Base-by-base conservation (phyloP, 2,329 filamentous ascomycete genomes). In the Cadophora malorum region DNA sequence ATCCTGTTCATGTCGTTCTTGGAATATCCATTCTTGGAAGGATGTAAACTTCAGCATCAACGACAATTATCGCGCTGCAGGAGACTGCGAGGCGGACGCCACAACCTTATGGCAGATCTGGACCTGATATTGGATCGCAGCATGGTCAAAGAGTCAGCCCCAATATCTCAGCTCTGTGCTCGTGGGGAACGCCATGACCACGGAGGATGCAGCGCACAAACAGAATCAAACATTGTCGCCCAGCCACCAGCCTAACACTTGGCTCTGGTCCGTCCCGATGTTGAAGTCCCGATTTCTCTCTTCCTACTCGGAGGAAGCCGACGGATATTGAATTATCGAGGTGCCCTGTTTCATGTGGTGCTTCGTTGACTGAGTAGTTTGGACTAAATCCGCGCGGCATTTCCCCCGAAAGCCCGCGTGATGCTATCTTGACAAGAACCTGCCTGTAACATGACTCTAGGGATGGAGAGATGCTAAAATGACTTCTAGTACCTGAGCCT, bases 71-170 rank as follows among this genome's bases (percentile, higher is more conserved):
- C 41, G 41, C 16, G 14, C 41, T 16, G 41, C 6, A 16, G 16
- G 41, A 45, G 41, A 14, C 41, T 1, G 33, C 31, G 8, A 16
- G n/a, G 19, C 31, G 21, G 10, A 19, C 9, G 31, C n/a, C n/a
- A 12, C 19, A 35, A 41, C 5, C 2, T 58, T 21, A 41, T 23
- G 33, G 8, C 35, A 35, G 31, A 38, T 41, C 33, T 38, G 33
- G 31, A 23, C 55, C n/a, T 58, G 33, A 35, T 21, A 10, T 33
- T 8, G 55, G 55, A 58, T 58, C 33, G 31, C 55, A 38, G 21
- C 33, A 25, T 58, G 55, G 53, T 33, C 55, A 23, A 35, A 58
- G 55, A 38, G 55, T 41, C 41, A 45, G 41, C 41, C 35, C 55
- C 19, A 10, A 3, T 19, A 58, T 38, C n/a, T 58, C 16, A 6